Base-by-base conservation (phyloP, 2,329 filamentous ascomycete species). In the Botryotinia convoluta region DNA sequence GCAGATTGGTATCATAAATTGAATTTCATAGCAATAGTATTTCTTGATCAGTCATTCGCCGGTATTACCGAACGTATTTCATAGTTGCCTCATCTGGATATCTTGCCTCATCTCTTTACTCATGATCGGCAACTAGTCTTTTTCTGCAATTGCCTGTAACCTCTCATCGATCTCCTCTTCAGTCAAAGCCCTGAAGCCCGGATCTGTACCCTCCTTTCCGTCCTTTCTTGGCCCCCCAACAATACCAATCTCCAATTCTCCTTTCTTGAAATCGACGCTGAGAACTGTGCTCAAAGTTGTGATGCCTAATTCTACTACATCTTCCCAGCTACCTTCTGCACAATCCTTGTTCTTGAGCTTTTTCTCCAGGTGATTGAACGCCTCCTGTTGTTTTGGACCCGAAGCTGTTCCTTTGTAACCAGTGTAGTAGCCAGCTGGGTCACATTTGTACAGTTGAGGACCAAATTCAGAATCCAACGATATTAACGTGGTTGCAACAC, bases 261-360 rank as follows among this genome's bases (percentile, higher is more conserved):
- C 93, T 88, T 98, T 98, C 90, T 99, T 99, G 88, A 99, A 99
- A 83, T 99, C 96, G 83, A 98, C 97, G 84, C 95, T 98, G 77
- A 99, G 88, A 74, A 99, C 95, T 51, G 93, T 97, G 89, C 95
- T 97, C 83, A 99, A 86, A 10, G 96, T 95, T 62, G 94, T 93
- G 83, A 99, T 99, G 74, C 93, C 96, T 80, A 98, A 88, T 87
- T 99, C 96, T 68, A 99, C 95, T 67, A 99, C 96, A 75, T 99
- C 96, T 84, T 97, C 93, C 96, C 96, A 99, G 81, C 86, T 91
- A 75, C 96, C 96, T 73, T 96, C 92, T 51, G 95, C 96, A 80
- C 89, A 87, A 81, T 98, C 95, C 90, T 98, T 98, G 91, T 97
- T 98, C 87, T 98, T 97, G 84, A 99, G 90, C 89, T 98, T 98